phyloP scores from a whole-genome alignment of 106 monocot species.

The Amphibolis antarctica region DNA sequence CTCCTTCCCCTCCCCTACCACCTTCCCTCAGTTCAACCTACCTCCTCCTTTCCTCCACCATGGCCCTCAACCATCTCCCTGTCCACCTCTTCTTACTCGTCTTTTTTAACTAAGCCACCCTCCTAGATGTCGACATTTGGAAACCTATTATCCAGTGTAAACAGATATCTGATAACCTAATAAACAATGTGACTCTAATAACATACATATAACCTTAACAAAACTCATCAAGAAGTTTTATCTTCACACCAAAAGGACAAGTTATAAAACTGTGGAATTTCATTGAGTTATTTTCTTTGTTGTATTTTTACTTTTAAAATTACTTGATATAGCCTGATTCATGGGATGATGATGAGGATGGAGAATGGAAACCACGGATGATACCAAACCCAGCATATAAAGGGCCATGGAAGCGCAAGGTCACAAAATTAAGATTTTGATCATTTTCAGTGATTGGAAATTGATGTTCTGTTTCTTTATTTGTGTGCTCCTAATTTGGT shows the following conservation, averaged over 20 bases:
- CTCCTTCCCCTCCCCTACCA: too few species aligned
- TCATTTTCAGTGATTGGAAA: not conserved
- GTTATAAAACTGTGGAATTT: not conserved
- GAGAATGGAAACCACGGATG: constrained; percentile 76
- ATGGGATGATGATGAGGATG: constrained; percentile 99
- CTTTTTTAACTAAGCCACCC: too few species aligned
- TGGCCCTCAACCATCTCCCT: too few species aligned
- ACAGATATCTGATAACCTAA: too few species aligned
- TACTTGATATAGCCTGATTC: constrained; percentile 46
- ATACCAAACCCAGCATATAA: constrained; percentile 90
- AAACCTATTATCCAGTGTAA: too few species aligned
- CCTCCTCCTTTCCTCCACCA: too few species aligned
- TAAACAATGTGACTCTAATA: too few species aligned
- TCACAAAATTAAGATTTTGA: constrained; percentile 7
- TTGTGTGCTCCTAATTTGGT: not conserved
- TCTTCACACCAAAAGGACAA: not conserved
- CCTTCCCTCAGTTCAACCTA: too few species aligned
- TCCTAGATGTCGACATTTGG: too few species aligned
- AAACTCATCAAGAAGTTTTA: not conserved
- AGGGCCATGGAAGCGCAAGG: constrained; percentile 93
- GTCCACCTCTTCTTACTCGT: too few species aligned
- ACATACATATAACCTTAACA: too few species aligned
- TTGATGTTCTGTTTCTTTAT: constrained; percentile 2
- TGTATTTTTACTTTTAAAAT: not conserved
- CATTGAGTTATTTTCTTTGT: not conserved